Evolutionary conservation across 2,329 filamentous ascomycete species (phyloP).

Genomic region (Arthrocladium fulminans): DNA sequence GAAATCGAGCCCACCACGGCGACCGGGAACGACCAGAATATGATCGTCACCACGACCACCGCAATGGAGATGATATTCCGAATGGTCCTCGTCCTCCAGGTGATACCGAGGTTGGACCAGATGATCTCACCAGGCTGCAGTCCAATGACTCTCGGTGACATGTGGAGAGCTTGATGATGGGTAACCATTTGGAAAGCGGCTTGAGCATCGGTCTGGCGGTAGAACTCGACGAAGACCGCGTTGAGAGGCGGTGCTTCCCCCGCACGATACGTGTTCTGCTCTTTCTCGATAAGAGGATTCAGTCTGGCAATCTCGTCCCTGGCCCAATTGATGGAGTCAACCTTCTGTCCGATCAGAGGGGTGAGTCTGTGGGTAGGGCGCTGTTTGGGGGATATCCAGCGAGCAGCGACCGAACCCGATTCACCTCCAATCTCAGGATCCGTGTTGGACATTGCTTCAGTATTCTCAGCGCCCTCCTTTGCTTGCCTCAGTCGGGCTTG

Average conservation of each 20-base stretch:
- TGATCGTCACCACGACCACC: slow-evolving; percentile 67
- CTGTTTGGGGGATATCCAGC: slow-evolving; percentile 64
- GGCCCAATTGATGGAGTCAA: slow-evolving; percentile 89
- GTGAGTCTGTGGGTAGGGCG: slow-evolving; percentile 69
- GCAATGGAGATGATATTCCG: slow-evolving; percentile 59
- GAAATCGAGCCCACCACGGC: slow-evolving; percentile 77
- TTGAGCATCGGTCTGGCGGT: slow-evolving; percentile 73
- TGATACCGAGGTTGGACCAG: slow-evolving; percentile 75
- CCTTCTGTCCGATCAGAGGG: slow-evolving; percentile 69
- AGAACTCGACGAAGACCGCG: slow-evolving; percentile 87
- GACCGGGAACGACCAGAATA: slow-evolving; percentile 77
- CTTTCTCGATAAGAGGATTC: slow-evolving; percentile 59
- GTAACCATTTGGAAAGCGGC: slow-evolving; percentile 76
- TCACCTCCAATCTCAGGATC: slow-evolving; percentile 53
- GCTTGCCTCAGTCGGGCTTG: slow-evolving; percentile 55
- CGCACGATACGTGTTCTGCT: slow-evolving; percentile 57
- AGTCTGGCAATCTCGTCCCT: slow-evolving; percentile 68
- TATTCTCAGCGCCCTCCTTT: slow-evolving; percentile 32
- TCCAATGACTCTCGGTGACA: slow-evolving; percentile 78
- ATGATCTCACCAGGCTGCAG: slow-evolving; percentile 73
- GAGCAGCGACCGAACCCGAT: slow-evolving; percentile 61
- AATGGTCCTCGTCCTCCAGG: slow-evolving; percentile 76
- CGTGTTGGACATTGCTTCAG: slow-evolving; percentile 6
- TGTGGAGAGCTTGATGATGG: slow-evolving; percentile 77
- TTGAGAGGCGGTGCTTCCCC: slow-evolving; percentile 59